Evolutionary conservation across 1,139 yeast species (phyloP), one percentile per base, ranked within the genome.

Genomic region (Blastobotrys serpentis): DNA sequence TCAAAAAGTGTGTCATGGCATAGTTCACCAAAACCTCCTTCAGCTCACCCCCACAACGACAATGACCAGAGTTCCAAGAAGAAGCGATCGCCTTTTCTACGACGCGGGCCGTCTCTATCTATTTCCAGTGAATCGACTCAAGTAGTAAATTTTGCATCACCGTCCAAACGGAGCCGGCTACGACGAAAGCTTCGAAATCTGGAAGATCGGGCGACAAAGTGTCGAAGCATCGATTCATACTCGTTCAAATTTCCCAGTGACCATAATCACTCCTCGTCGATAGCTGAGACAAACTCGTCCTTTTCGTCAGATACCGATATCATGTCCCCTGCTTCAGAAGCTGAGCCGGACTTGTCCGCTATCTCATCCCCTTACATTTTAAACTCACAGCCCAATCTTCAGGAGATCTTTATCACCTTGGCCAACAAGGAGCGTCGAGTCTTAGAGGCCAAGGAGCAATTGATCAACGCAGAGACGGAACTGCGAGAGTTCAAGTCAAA

Each of bases 361-460:
- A 33, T 33, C 7, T 33, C 37, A 8, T 56, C 63, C 6, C 62
- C 61, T 18, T 58, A 56, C 46, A 52, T 58, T 16, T 50, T 56
- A 39, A 53, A 50, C 30, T 51, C 61, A 1, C 56, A 57, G 30
- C 60, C 63, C 10, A 58, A 57, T 43, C 50, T 67, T 21, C 70
- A 67, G 53, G 66, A 65, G 43, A 55, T 67, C 7, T 61, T 67
- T 46, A 66, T 60, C 25, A 52, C 61, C 23, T 58, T 67, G 51
- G 71, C 71, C 19, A 58, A 59, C 52, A 67, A 67, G 48, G 71
- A 67, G 50, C 62, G 71, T 7, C 58, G 63, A 19, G 69, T 67
- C 21, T 57, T 67, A 25, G 71, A 67, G 51, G 70, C 71, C 11
- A 55, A 56, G 19, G 69, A 67, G 47, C 57, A 51, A 21, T 59